These are phyloP conservation scores for Aegilops speltoides DNA, from an alignment of 176 grass and related monocot species.

Conservation along the genomic window DNA sequence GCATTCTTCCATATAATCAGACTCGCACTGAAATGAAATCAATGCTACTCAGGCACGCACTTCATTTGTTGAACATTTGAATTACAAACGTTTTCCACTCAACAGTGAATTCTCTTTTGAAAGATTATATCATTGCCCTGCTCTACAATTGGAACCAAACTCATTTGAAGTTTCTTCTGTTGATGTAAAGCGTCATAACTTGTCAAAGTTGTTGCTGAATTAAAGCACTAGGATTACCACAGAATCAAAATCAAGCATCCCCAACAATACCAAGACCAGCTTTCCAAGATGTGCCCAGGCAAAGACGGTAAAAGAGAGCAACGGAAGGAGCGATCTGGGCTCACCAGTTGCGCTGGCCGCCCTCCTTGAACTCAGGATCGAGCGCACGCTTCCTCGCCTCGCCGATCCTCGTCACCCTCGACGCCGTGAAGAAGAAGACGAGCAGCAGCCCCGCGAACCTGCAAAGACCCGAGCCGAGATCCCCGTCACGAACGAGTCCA, in stretches of 20 bases:
- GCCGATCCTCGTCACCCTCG: slow-evolving; percentile 79
- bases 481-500: background rate
- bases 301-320: background rate
- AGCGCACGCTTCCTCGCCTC: slow-evolving; percentile 78
- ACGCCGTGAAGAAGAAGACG: slow-evolving; percentile 95
- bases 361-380: slow-evolving; percentile 84
- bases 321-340: background rate
- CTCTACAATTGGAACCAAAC: background rate
- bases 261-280: background rate
- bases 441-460: slow-evolving; percentile 84
- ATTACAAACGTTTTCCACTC: background rate
- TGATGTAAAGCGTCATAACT: too few species aligned
- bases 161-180: background rate
- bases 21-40: background rate
- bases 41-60: background rate
- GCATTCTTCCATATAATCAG: background rate
- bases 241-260: background rate
- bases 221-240: background rate
- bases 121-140: background rate
- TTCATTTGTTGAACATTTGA: background rate
- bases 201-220: background rate
- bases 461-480: slow-evolving; percentile 25
- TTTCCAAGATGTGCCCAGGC: background rate
- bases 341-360: slow-evolving; percentile 86
- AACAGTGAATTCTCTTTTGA: background rate